phyloP scores from a whole-genome alignment of 176 grass and related monocot species.

The Microstegium vimineum region DNA sequence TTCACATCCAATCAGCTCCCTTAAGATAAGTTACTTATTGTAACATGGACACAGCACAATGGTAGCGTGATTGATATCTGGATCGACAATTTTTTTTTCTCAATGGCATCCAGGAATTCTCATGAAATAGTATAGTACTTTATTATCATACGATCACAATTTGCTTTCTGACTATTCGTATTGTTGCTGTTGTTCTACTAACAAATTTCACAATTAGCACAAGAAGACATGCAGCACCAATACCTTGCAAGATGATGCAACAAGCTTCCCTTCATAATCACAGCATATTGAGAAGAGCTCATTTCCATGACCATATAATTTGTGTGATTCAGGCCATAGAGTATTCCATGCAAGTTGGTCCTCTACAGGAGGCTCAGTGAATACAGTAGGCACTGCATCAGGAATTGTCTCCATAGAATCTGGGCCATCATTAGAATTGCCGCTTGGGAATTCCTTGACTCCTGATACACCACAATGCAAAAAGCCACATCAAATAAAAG shows the following conservation, averaged over 20 bases:
- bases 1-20: constrained; percentile 2
- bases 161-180: not conserved
- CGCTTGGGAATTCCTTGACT: constrained; percentile 42
- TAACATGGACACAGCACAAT: not conserved
- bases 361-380: constrained; percentile 83
- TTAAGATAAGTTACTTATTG: not conserved
- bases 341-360: constrained; percentile 93
- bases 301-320: constrained; percentile 97
- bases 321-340: constrained; percentile 95
- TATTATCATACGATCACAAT: too few relatives aligned
- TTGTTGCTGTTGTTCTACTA: not conserved
- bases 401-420: constrained; percentile 90
- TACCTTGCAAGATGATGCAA: constrained; percentile 99
- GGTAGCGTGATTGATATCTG: not conserved
- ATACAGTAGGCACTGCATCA: constrained; percentile 85
- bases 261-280: constrained; percentile 70
- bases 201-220: not conserved
- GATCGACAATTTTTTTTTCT: not conserved
- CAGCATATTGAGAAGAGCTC: constrained; percentile 84
- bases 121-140: not conserved
- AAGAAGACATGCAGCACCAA: constrained; percentile 7
- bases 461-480: constrained; percentile 37
- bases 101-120: not conserved
- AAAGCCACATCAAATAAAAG: constrained; percentile 33
- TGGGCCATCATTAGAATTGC: constrained; percentile 45